A percentile compares a stretch with the other conserved stretches of the same genome.
These are phyloP conservation scores for Tieghemostelium lacteum DNA, from an alignment of 78 protist genomes.

Conservation along the genomic window DNA sequence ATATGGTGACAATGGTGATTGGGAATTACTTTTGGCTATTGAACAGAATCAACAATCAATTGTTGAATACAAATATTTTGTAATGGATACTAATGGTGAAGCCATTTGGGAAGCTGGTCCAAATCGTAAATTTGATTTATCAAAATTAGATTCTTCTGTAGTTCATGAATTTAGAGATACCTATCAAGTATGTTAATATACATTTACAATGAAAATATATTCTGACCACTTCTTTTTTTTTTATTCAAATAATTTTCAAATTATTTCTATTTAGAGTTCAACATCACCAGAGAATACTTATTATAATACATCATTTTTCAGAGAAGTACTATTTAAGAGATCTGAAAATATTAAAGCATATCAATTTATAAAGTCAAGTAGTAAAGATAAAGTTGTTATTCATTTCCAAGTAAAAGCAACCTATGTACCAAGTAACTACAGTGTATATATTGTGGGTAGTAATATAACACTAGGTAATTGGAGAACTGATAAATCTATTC, in stretches of 20 bases:
- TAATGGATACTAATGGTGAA: conserved; percentile 61
- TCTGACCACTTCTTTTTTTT: background rate
- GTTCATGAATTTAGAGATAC: conserved; percentile 66
- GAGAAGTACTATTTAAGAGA: conserved; percentile 33
- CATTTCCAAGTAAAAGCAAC: conserved; percentile 76
- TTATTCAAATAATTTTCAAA: background rate
- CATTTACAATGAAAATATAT: too few species aligned
- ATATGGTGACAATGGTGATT: conserved; percentile 71
- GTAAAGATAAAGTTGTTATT: conserved; percentile 39
- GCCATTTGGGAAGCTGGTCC: conserved; percentile 68
- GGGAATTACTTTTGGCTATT: conserved; percentile 31
- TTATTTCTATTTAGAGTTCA: conserved; percentile 21
- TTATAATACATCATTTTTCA: conserved; percentile 32
- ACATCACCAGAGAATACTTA: conserved; percentile 61
- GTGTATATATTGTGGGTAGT: conserved; percentile 66
- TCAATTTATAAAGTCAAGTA: background rate
- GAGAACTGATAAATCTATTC: conserved; percentile 71
- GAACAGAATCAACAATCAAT: background rate
- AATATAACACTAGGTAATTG: conserved; percentile 73
- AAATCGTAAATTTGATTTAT: conserved; percentile 20
- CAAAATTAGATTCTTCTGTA: conserved; percentile 13
- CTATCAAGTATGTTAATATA: conserved; percentile 46
- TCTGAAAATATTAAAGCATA: background rate
- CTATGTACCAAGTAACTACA: conserved; percentile 24
- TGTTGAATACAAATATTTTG: conserved; percentile 70